phyloP scores from a whole-genome alignment of 1,284 basidiomycete species.

The Puccinia coronata region DNA sequence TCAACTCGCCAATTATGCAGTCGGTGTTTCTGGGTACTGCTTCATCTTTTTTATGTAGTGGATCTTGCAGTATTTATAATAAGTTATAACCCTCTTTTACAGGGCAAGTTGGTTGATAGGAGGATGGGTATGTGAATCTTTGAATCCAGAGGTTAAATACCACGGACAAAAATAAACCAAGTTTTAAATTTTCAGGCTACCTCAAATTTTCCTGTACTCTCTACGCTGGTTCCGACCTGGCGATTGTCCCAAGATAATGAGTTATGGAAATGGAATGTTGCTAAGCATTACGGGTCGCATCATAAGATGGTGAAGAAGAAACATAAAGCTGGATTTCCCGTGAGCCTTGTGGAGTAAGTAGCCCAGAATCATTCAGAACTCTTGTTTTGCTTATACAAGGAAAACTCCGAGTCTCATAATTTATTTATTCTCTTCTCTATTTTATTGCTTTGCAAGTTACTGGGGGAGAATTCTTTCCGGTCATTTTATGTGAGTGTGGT shows the following conservation, averaged over 20 bases:
- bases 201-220: constrained; percentile 39
- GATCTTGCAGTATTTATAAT: neutral
- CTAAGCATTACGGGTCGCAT: constrained; percentile 25
- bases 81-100: neutral
- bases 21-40: constrained; percentile 45
- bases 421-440: no score
- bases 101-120: constrained; percentile 43
- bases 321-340: constrained; percentile 38
- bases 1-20: constrained; percentile 46
- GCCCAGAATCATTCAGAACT: neutral
- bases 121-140: constrained; percentile 6
- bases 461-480: constrained; percentile 43
- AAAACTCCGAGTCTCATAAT: no score
- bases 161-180: neutral
- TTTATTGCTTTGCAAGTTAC: constrained; percentile 2
- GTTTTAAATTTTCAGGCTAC: constrained; percentile 31
- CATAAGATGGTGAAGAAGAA: constrained; percentile 29
- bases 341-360: constrained; percentile 44
- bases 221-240: constrained; percentile 22
- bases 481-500: constrained; percentile 42
- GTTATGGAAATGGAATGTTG: constrained; percentile 44
- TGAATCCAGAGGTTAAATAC: no score
- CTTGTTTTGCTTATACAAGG: neutral
- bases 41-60: neutral
- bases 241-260: constrained; percentile 25